These are phyloP conservation scores for Yamadazyma philogaea DNA, from an alignment of 805 yeast genomes.

Conservation along the genomic window DNA sequence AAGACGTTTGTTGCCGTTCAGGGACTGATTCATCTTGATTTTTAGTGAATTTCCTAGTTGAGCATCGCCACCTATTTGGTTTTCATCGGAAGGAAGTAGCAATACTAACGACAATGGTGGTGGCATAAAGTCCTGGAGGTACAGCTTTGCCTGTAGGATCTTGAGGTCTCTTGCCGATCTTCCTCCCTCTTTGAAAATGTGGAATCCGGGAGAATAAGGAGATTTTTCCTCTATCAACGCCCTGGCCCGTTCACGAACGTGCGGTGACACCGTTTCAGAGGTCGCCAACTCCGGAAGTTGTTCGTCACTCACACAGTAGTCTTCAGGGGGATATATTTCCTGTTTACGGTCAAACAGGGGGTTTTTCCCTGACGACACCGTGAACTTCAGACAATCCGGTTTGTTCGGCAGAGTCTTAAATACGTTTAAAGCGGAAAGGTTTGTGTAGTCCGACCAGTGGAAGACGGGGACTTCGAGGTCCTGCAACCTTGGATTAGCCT, in stretches of 20 bases:
- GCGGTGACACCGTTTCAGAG: background rate
- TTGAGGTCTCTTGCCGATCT: conserved; percentile 27
- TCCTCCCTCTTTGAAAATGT: conserved; percentile 32
- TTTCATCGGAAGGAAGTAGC: conserved; percentile 22
- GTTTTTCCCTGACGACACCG: conserved; percentile 7
- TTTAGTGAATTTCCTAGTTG: conserved; percentile 11
- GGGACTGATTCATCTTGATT: conserved; percentile 20
- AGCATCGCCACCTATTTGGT: conserved; percentile 10
- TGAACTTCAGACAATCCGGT: conserved; percentile 19
- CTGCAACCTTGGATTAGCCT: conserved; percentile 1
- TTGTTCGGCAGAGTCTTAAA: conserved; percentile 14
- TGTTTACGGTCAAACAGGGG: conserved; percentile 9
- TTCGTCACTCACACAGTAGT: conserved; percentile 26
- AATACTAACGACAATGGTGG: conserved; percentile 32
- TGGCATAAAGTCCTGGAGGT: conserved; percentile 40
- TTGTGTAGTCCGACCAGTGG: conserved; percentile 34
- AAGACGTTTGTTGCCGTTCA: conserved; percentile 4
- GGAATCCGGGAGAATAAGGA: conserved; percentile 33
- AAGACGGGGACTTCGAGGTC: conserved; percentile 20
- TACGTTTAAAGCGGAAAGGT: conserved; percentile 21
- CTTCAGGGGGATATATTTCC: conserved; percentile 12
- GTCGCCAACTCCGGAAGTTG: conserved; percentile 16
- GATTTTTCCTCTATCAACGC: background rate
- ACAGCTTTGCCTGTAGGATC: conserved; percentile 35
- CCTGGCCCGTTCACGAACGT: background rate